Conservation (phyloP, 2,329 filamentous ascomycete species). For the Colletotrichum graminicola region DNA sequence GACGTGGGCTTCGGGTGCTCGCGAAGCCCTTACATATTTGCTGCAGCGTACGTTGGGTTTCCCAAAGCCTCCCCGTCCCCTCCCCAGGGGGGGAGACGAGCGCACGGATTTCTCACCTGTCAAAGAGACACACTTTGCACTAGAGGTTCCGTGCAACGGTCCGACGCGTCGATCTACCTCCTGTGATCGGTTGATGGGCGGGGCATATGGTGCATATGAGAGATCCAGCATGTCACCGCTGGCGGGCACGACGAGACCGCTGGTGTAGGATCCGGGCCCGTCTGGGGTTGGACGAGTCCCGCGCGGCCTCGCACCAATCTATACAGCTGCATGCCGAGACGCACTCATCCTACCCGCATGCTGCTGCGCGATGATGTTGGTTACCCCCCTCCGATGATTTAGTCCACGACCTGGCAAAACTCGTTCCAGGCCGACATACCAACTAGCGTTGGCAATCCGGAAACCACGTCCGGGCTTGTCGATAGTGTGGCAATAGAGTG, state of each 20-base stretch:
- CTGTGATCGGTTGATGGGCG: slow-evolving; percentile 1
- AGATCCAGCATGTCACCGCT: slow-evolving; percentile 35
- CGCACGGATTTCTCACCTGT: slow-evolving; percentile 1
- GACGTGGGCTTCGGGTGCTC: slow-evolving; percentile 12
- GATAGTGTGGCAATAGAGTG: background rate
- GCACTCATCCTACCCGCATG: slow-evolving; percentile 25
- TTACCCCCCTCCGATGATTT: background rate
- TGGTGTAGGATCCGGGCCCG: background rate
- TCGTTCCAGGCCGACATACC: background rate
- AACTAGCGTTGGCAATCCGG: background rate
- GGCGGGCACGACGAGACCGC: background rate
- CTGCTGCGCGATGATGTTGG: slow-evolving; percentile 19
- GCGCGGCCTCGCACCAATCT: slow-evolving; percentile 23
- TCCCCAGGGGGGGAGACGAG: background rate
- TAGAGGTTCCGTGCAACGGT: slow-evolving; percentile 17
- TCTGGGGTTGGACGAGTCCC: slow-evolving; percentile 21
- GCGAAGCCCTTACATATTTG: slow-evolving; percentile 8
- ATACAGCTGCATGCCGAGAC: slow-evolving; percentile 28
- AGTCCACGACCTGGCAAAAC: background rate
- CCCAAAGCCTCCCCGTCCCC: background rate
- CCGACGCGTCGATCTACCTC: background rate
- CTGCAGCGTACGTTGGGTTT: background rate
- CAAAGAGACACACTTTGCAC: slow-evolving; percentile 12
- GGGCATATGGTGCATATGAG: background rate
- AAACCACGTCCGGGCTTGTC: background rate